A percentile compares a stretch with the other conserved stretches of the same genome.
phyloP scores from a whole-genome alignment of 73 alveolate species.

The Uronychia binucleata region DNA sequence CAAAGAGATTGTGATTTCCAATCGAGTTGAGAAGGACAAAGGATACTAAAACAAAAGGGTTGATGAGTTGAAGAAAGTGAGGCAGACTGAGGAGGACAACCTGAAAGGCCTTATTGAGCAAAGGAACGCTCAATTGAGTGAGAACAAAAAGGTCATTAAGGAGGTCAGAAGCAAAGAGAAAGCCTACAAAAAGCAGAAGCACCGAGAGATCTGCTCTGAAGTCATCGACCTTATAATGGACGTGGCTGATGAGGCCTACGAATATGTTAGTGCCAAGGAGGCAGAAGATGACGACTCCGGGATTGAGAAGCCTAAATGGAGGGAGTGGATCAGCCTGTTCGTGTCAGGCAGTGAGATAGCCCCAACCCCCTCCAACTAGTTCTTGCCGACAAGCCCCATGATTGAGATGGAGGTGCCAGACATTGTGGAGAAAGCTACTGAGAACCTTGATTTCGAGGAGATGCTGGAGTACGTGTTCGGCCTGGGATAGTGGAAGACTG shows the following conservation, averaged over 20 bases:
- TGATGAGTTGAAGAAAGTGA: constrained; percentile 60
- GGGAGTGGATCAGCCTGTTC: constrained; percentile 92
- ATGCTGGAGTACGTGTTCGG: constrained; percentile 59
- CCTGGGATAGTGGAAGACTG: constrained; percentile 59
- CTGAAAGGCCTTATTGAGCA: constrained; percentile 50
- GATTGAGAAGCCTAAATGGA: constrained; percentile 83
- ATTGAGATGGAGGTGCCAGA: constrained; percentile 47
- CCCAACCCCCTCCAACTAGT: constrained; percentile 41
- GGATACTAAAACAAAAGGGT: constrained; percentile 6
- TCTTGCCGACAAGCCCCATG: constrained; percentile 36
- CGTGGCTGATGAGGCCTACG: constrained; percentile 87
- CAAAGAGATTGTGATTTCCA: constrained; percentile 27
- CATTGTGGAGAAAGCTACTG: constrained; percentile 28
- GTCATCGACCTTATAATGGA: constrained; percentile 87
- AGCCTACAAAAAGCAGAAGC: constrained; percentile 63
- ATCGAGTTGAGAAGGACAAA: constrained; percentile 35
- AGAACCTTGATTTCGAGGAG: constrained; percentile 55
- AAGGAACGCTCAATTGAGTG: not conserved
- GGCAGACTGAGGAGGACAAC: constrained; percentile 48
- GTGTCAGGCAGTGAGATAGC: constrained; percentile 30
- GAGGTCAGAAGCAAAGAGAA: constrained; percentile 46
- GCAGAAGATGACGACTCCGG: constrained; percentile 71
- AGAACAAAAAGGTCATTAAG: constrained; percentile 9
- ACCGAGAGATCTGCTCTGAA: constrained; percentile 74
- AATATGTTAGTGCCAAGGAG: constrained; percentile 68